Evolutionary conservation across 805 yeast genomes (phyloP).

Genomic region (Peterozyma xylosa): DNA sequence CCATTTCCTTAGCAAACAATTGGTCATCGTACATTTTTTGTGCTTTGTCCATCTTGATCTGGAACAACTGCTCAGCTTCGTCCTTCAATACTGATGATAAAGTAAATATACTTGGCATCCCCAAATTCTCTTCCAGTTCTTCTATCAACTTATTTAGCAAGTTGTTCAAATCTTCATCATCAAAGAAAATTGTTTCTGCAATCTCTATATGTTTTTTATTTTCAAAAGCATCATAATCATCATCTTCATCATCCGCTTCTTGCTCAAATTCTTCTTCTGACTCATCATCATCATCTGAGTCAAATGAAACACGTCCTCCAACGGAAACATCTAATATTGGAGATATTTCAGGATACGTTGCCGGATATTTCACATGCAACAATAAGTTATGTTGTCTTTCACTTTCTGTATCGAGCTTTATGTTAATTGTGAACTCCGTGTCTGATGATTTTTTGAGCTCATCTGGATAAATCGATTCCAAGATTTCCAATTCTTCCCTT

Average conservation of each 20-base stretch:
- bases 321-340: conserved; percentile 46
- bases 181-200: conserved; percentile 53
- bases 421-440: conserved; percentile 44
- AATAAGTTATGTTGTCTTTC: conserved; percentile 47
- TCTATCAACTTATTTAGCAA: conserved; percentile 34
- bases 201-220: conserved; percentile 38
- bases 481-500: conserved; percentile 79
- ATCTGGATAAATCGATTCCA: conserved; percentile 90
- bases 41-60: conserved; percentile 40
- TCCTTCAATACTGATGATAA: conserved; percentile 74
- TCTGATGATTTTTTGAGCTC: conserved; percentile 51
- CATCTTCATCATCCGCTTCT: conserved; percentile 41
- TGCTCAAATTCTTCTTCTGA: conserved; percentile 25
- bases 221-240: conserved; percentile 29
- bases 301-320: conserved; percentile 22
- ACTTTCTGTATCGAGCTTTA: conserved; percentile 64
- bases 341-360: conserved; percentile 71
- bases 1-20: conserved; percentile 58
- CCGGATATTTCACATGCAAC: conserved; percentile 67
- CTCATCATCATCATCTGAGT: conserved; percentile 18
- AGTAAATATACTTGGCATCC: conserved; percentile 89
- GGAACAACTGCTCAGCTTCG: conserved; percentile 63
- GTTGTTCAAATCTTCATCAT: conserved; percentile 33
- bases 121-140: conserved; percentile 72
- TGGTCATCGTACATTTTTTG: conserved; percentile 56